Conservation (phyloP, 768 basidiomycete species). For the Russula sp. region DNA sequence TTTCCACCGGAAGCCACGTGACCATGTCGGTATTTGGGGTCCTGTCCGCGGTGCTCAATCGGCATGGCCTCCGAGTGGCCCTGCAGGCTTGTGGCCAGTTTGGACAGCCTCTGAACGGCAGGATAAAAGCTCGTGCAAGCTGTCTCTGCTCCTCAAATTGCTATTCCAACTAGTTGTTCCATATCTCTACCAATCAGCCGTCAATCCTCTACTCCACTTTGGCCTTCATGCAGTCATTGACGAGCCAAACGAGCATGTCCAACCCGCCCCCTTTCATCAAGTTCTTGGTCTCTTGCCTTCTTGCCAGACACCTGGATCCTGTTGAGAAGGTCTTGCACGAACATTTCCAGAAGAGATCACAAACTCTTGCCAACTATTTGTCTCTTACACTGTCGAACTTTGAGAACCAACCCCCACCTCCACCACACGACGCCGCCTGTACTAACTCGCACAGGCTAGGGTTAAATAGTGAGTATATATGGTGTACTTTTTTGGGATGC, state of each 20-base stretch:
- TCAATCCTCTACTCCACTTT: background rate
- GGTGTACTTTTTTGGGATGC: background rate
- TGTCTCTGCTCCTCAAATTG: background rate
- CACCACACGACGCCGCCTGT: slow-evolving; percentile 9
- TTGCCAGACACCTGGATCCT: slow-evolving; percentile 6
- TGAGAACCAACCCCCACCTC: slow-evolving; percentile 2
- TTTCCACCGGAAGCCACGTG: background rate
- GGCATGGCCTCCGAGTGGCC: background rate
- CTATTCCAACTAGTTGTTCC: background rate
- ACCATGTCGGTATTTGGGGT: background rate
- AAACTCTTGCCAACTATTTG: slow-evolving; percentile 13
- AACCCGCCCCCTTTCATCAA: background rate
- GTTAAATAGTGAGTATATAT: slow-evolving; percentile 11
- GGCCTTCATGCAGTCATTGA: background rate
- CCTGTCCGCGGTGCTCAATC: background rate
- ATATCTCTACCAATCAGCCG: background rate
- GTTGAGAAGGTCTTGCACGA: slow-evolving; percentile 10
- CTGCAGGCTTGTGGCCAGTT: background rate
- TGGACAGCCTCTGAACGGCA: slow-evolving; percentile 2
- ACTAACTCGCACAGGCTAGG: slow-evolving; percentile 12
- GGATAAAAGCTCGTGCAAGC: slow-evolving; percentile 1
- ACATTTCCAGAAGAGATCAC: slow-evolving; percentile 13
- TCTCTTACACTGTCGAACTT: slow-evolving; percentile 1
- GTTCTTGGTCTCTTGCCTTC: slow-evolving; percentile 10
- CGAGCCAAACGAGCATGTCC: background rate